Evolutionary conservation across 192 early-diverging fungal species (phyloP), one percentile per base, ranked within the genome.

Genomic region (Linnemannia exigua): DNA sequence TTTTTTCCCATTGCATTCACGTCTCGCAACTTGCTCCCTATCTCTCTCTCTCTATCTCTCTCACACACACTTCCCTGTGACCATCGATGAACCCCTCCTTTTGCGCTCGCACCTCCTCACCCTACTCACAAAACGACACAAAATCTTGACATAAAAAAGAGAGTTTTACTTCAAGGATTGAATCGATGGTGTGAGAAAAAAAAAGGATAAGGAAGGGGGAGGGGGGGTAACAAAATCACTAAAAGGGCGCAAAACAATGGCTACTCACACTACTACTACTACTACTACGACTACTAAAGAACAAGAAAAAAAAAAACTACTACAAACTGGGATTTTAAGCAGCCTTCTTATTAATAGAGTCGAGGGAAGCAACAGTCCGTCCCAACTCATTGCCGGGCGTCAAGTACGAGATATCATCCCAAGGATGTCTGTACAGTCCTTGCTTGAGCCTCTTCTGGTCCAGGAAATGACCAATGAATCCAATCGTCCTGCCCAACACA

Each of bases 371-470:
- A 82, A 87, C 87, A 14, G 88, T 89, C 33, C 88, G 79, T 35
- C 86, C 86, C 41, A 88, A 73, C 73, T 91, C 88, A 38, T 86
- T 82, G 20, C 89, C 89, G 58, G 91, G 91, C 11, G 90, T 86
- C n/a, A 97, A 88, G 89, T 97, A 98, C 72, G 95, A 96, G 79
- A 99, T 98, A 87, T 98, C 97, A 89, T 98, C 98, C 96, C 95
- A 98, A 66, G 97, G 97, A 90, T 99, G 98, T 84, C 97, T 92
- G 95, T 99, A 99, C 82, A 99, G 88, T 36, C 97, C 97, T 89
- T 99, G 98, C 95, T 99, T 99, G 84, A 99, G 92, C 37, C 98
- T 90, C 93, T 97, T 97, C 92, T 99, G 98, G 92, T 99, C 98
- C 71, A 99, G 92, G 88, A 96, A 97, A 83, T 99, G 98, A 47